A percentile compares a stretch with the other conserved stretches of the same genome.
Conservation (phyloP, 176 grass and related monocot species). For the Triticum aestivum region DNA sequence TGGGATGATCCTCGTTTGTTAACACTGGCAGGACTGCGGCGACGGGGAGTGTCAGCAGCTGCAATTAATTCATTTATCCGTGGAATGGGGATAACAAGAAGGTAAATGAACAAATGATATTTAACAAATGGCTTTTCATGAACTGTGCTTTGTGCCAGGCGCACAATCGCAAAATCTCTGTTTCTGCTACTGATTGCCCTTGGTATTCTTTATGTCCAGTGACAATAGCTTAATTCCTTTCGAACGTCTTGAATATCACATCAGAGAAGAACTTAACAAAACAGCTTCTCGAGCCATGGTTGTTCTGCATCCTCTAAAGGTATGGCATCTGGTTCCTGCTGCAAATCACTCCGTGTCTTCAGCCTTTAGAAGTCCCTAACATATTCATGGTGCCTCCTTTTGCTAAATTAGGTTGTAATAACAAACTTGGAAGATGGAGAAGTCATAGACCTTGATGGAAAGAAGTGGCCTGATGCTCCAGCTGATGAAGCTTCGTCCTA, state of each 20-base stretch:
- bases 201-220: conserved; percentile 49
- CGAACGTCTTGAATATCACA: conserved; percentile 90
- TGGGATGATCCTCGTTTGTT: conserved; percentile 98
- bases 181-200: conserved; percentile 27
- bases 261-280: conserved; percentile 96
- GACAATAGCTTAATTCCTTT: conserved; percentile 91
- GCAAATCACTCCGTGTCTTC: conserved; percentile 4
- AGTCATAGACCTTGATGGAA: conserved; percentile 83
- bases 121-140: not conserved
- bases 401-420: conserved; percentile 71
- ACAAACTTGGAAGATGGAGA: conserved; percentile 85
- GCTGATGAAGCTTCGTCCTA: conserved; percentile 68
- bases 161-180: not conserved
- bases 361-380: not conserved
- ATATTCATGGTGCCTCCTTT: not conserved
- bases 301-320: conserved; percentile 91
- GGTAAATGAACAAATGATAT: conserved; percentile 35
- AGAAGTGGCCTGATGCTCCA: conserved; percentile 97
- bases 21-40: conserved; percentile 78
- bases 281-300: conserved; percentile 77
- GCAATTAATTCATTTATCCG: conserved; percentile 91
- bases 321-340: conserved; percentile 35
- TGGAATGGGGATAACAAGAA: conserved; percentile 99
- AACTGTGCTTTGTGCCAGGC: not conserved
- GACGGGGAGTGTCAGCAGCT: conserved; percentile 80